These are phyloP conservation scores for Nothopassalora personata DNA, from an alignment of 2,329 filamentous ascomycete species.

Conservation along the genomic window DNA sequence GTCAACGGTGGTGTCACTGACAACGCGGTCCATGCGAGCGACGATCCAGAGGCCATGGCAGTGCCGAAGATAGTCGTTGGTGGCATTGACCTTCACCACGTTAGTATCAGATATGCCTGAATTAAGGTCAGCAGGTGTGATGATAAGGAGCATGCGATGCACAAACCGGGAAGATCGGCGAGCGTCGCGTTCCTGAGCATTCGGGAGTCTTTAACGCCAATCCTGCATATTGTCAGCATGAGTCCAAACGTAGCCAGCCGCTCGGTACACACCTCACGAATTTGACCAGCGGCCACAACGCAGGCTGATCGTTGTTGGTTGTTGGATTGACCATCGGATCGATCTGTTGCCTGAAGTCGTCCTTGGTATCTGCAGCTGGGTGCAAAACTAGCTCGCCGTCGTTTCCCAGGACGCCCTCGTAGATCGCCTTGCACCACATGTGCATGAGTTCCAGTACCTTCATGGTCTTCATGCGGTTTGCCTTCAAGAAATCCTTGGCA, in stretches of 20 bases:
- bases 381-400: background rate
- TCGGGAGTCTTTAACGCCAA: conserved; percentile 6
- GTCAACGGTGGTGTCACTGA: conserved; percentile 7
- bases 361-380: background rate
- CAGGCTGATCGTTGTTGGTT: background rate
- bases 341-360: background rate
- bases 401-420: background rate
- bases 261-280: background rate
- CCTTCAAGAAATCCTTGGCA: background rate
- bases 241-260: background rate
- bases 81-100: conserved; percentile 4
- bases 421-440: too few relatives aligned
- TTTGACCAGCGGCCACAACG: conserved; percentile 14
- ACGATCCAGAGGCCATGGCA: conserved; percentile 16
- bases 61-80: background rate
- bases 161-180: conserved; percentile 17
- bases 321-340: conserved; percentile 5
- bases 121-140: background rate
- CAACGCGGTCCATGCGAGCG: conserved; percentile 2
- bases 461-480: background rate
- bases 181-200: conserved; percentile 7
- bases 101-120: conserved; percentile 15
- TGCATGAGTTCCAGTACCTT: too few relatives aligned
- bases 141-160: background rate
- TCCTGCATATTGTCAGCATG: background rate